These are phyloP conservation scores for Friedmanniomyces endolithicus DNA, from an alignment of 495 filamentous ascomycete genomes.

Conservation along the genomic window DNA sequence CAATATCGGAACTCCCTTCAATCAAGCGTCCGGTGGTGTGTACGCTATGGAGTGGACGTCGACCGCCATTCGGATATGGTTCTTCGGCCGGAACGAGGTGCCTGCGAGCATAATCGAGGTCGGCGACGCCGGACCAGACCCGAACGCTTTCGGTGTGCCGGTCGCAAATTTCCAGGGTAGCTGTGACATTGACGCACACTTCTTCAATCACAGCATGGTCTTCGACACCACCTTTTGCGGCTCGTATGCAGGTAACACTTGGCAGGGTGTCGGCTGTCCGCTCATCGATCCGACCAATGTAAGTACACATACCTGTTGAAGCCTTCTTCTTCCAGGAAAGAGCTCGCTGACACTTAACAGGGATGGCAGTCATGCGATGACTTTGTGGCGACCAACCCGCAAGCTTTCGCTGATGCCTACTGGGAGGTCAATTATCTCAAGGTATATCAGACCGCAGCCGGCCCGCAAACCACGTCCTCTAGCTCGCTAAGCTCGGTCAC, in stretches of 20 bases:
- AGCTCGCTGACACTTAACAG: not conserved
- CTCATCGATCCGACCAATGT: slow-evolving; percentile 1
- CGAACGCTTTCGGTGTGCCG: slow-evolving; percentile 44
- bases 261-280: not conserved
- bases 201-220: slow-evolving; percentile 62
- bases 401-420: slow-evolving; percentile 25
- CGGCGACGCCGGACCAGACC: slow-evolving; percentile 38
- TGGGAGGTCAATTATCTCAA: slow-evolving; percentile 29
- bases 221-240: slow-evolving; percentile 85
- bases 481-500: slow-evolving; percentile 7
- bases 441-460: slow-evolving; percentile 18
- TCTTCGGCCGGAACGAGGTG: slow-evolving; percentile 54
- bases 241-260: slow-evolving; percentile 59
- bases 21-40: slow-evolving; percentile 52
- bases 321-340: not conserved
- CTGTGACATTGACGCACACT: slow-evolving; percentile 55
- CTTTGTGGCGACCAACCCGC: slow-evolving; percentile 26
- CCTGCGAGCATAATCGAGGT: slow-evolving; percentile 45
- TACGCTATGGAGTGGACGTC: slow-evolving; percentile 72
- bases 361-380: slow-evolving; percentile 22
- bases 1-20: slow-evolving; percentile 56
- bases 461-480: not conserved
- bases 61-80: slow-evolving; percentile 59
- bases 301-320: not conserved
- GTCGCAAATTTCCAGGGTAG: slow-evolving; percentile 47